Base-by-base conservation (phyloP, 306 rosid species). In the Prunus mume region DNA sequence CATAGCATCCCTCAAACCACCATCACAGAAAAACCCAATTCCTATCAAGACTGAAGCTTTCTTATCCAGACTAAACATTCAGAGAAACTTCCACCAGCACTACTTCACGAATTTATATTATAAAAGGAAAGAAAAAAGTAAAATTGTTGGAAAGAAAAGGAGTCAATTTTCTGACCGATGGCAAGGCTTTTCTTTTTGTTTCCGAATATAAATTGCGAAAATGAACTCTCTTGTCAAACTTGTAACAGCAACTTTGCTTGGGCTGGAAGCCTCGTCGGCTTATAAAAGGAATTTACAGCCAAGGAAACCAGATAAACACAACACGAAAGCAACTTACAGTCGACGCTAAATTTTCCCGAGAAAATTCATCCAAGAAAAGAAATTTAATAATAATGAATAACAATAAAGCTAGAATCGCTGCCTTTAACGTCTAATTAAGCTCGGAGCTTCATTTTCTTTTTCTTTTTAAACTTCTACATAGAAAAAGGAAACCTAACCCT, bases 241-340 rank as follows among this genome's bases (percentile, higher is more conserved):
- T 38, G 12, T 41, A 15, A 10, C 22, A 74, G 77, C 55, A 84
- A 52, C 85, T 75, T 85, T 86, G 88, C 92, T 89, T 93, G 80
- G 68, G 85, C 60, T 72, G 54, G 86, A 93, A 93, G 91, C 86
- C 73, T 82, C 78, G 76, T 32, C 86, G 87, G 84, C 79, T 83
- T 79, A 85, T 61, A 52, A 75, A 79, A 74, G 77, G 55, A 60
- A 66, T 52, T 49, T 65, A 60, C 56, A 57, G 34, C 32, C 81
- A 76, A 76, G n/a, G 76, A 70, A 80, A 72, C 63, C 22, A 22
- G 54, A 34, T 27, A 74, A 69, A 65, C 46, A 43, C 73, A 12
- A 57, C 24, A 32, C 30, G 32, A 41, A 79, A 80, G 83, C 75
- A 83, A 85, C 81, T 85, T 81, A 83, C 71, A 61, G 78, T 52